These are phyloP conservation scores for Meira miltonrushii DNA, from an alignment of 1,284 basidiomycete species.

Conservation along the genomic window DNA sequence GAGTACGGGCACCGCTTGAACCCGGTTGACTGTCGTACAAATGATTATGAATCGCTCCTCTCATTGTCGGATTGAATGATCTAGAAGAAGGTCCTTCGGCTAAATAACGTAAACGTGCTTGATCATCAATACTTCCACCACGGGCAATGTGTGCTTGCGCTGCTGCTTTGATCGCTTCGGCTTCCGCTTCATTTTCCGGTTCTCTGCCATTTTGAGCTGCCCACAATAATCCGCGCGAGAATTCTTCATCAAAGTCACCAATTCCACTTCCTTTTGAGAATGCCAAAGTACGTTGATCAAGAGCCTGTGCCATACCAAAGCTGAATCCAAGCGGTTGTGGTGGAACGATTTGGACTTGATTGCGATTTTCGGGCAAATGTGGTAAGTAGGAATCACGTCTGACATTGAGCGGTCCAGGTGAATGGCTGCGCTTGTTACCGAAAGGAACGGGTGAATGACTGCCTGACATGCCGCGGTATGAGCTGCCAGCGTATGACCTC, in stretches of 20 bases:
- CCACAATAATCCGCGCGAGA: constrained; percentile 31
- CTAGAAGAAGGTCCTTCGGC: constrained; percentile 9
- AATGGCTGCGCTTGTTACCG: not conserved
- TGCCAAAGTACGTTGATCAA: constrained; percentile 38
- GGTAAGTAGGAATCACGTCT: constrained; percentile 38
- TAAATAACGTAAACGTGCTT: constrained; percentile 6
- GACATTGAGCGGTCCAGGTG: not conserved
- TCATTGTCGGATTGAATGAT: not conserved
- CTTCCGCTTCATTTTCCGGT: not conserved
- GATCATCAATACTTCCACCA: not conserved
- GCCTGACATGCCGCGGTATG: not conserved
- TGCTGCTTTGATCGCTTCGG: not conserved
- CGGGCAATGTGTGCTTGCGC: not conserved
- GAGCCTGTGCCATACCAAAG: constrained; percentile 30
- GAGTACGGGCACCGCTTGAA: not conserved
- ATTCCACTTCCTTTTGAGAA: constrained; percentile 35
- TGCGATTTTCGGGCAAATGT: constrained; percentile 36
- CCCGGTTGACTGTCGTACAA: constrained; percentile 6
- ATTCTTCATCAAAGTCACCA: constrained; percentile 27
- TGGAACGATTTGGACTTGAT: constrained; percentile 39
- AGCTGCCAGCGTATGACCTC: constrained; percentile 21
- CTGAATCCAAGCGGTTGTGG: constrained; percentile 45
- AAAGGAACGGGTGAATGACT: not conserved
- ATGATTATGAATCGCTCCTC: constrained; percentile 4
- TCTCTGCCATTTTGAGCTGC: not conserved